Conservation (phyloP, 805 yeast genomes). For the Ogataea ganodermae region DNA sequence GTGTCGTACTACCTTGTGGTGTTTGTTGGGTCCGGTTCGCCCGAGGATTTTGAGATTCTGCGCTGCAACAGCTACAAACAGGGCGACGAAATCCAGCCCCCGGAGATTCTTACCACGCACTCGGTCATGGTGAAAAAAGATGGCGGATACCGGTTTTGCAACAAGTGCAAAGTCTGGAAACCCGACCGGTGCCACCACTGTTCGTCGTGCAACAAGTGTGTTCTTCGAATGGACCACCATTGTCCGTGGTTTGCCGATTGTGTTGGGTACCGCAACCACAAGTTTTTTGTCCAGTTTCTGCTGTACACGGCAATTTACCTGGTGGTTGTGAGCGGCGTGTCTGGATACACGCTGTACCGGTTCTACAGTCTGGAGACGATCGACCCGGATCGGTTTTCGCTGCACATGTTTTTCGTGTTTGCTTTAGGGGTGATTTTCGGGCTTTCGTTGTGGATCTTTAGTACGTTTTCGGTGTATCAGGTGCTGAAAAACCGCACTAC, state of each 20-base stretch:
- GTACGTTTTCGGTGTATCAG: constrained; percentile 59
- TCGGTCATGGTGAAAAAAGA: constrained; percentile 51
- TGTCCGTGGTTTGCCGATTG: constrained; percentile 93
- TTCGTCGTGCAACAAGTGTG: constrained; percentile 48
- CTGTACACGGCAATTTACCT: constrained; percentile 54
- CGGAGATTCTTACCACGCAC: constrained; percentile 40
- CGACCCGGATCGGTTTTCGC: constrained; percentile 43
- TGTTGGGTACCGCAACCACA: constrained; percentile 80
- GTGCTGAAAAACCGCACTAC: constrained; percentile 73
- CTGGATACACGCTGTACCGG: constrained; percentile 45
- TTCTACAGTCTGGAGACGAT: constrained; percentile 44
- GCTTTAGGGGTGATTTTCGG: constrained; percentile 54
- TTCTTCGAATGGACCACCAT: constrained; percentile 59
- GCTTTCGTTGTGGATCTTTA: constrained; percentile 58
- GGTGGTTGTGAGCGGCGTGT: constrained; percentile 39
- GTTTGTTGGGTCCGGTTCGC: constrained; percentile 64
- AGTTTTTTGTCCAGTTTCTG: constrained; percentile 75
- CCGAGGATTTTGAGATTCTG: constrained; percentile 55
- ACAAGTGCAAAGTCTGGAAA: constrained; percentile 56
- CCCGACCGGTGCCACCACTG: constrained; percentile 65
- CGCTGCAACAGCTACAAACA: constrained; percentile 18
- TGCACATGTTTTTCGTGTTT: constrained; percentile 62
- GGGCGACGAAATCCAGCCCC: constrained; percentile 38
- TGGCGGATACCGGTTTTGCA: constrained; percentile 64
- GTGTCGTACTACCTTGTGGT: constrained; percentile 57